phyloP scores from a whole-genome alignment of 2,329 filamentous ascomycete genomes.

The Aspergillus pseudonomiae region DNA sequence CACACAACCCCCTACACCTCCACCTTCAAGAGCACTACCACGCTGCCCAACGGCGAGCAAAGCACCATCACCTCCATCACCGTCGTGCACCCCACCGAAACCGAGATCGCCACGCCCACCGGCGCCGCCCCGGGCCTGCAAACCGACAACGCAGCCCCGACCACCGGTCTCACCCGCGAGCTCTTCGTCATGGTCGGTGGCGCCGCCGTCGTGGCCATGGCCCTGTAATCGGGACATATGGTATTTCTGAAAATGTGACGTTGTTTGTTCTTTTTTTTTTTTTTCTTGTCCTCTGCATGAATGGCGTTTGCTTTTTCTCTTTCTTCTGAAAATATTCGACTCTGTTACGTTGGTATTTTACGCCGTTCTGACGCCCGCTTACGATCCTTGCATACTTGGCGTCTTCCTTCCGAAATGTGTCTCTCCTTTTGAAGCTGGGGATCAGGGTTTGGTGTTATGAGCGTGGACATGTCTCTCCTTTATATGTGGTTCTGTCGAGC shows the following conservation, averaged over 20 bases:
- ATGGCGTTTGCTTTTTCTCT: not conserved
- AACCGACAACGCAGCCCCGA: conserved; percentile 37
- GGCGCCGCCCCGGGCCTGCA: conserved; percentile 43
- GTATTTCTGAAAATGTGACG: not conserved
- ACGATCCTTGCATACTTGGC: conserved; percentile 10
- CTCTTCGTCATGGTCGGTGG: conserved; percentile 45
- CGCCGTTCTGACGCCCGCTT: not conserved
- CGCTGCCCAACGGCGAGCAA: conserved; percentile 44
- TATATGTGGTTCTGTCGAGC: not conserved
- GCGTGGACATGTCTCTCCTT: conserved; percentile 9
- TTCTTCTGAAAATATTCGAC: not conserved
- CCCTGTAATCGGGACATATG: conserved; percentile 29
- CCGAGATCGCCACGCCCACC: conserved; percentile 28
- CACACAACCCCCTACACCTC: conserved; percentile 39
- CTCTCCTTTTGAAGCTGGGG: conserved; percentile 8
- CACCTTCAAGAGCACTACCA: conserved; percentile 46
- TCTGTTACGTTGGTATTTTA: not conserved
- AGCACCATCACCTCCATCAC: conserved; percentile 50
- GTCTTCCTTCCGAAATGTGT: conserved; percentile 6
- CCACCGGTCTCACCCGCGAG: conserved; percentile 35
- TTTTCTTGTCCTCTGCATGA: not conserved
- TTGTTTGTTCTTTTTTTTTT: no score
- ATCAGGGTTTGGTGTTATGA: not conserved
- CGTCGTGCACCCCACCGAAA: conserved; percentile 42
- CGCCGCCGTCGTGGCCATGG: conserved; percentile 44